These are phyloP conservation scores for Luvunga scandens DNA, from an alignment of 345 rosid species.

Conservation along the genomic window DNA sequence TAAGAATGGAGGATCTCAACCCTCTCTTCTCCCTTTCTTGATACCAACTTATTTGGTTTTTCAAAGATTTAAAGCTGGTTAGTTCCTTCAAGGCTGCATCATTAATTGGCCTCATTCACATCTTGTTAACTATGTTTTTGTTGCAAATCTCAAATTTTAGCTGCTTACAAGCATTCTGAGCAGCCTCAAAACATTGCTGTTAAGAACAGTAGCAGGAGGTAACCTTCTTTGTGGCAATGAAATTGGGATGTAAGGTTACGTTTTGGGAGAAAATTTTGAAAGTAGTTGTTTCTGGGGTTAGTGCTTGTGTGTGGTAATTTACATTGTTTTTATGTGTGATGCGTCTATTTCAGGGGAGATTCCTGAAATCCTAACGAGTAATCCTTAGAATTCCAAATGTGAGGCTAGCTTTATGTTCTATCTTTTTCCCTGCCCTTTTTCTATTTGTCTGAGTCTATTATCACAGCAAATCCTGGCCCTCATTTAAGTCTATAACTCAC, in stretches of 20 bases:
- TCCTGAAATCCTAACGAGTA: background rate
- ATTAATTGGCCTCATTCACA: background rate
- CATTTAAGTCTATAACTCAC: background rate
- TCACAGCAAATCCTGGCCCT: background rate
- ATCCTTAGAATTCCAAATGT: background rate
- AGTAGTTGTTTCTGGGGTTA: background rate
- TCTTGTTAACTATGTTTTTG: background rate
- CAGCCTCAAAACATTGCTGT: background rate
- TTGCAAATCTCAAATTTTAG: background rate
- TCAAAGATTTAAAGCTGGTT: background rate
- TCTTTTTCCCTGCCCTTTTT: background rate
- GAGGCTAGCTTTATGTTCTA: background rate
- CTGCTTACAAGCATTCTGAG: background rate
- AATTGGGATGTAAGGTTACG: background rate
- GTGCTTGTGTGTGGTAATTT: background rate
- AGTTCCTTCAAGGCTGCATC: background rate
- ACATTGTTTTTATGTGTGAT: background rate
- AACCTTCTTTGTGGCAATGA: background rate
- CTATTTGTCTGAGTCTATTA: background rate
- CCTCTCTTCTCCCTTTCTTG: background rate
- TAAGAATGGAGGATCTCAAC: background rate
- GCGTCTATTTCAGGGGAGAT: background rate
- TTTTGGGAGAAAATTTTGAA: background rate
- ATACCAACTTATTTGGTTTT: background rate
- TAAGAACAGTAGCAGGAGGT: too few relatives aligned